Evolutionary conservation across 257 asterid genomes (phyloP).

Genomic region (Rauvolfia tetraphylla): DNA sequence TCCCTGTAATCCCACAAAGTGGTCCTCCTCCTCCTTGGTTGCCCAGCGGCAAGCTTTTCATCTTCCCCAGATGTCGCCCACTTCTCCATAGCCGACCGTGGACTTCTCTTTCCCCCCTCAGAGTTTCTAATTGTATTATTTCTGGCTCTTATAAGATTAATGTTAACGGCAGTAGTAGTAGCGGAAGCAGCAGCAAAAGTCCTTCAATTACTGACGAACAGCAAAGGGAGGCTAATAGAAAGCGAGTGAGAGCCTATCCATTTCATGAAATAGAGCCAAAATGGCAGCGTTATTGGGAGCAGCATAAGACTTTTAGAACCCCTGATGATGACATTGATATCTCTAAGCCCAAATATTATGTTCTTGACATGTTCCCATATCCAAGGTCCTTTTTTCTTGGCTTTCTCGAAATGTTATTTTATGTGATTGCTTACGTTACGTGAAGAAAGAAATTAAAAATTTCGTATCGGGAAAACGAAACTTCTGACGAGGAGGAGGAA

Average conservation of each 20-base stretch:
- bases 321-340: slow-evolving; percentile 90
- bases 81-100: slow-evolving; percentile 22
- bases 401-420: background rate
- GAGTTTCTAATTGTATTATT: slow-evolving; percentile 25
- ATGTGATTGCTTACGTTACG: background rate
- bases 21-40: slow-evolving; percentile 13
- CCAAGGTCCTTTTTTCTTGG: slow-evolving; percentile 56
- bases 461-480: background rate
- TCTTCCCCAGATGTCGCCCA: slow-evolving; percentile 23
- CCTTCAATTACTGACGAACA: slow-evolving; percentile 1
- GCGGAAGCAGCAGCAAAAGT: background rate
- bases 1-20: slow-evolving; percentile 36
- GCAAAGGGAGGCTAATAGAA: background rate
- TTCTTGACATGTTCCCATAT: slow-evolving; percentile 98
- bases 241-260: slow-evolving; percentile 59
- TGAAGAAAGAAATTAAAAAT: no score
- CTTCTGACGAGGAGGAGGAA: background rate
- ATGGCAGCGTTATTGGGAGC: slow-evolving; percentile 96
- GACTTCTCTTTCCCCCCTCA: slow-evolving; percentile 24
- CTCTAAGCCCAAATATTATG: slow-evolving; percentile 89
- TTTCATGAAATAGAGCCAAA: slow-evolving; percentile 82
- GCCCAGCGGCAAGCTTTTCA: slow-evolving; percentile 24
- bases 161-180: background rate
- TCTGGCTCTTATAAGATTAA: slow-evolving; percentile 7
- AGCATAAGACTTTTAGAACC: slow-evolving; percentile 71